phyloP scores from a whole-genome alignment of 352 stramenopile genomes.

The Thraustochytrium sp. region DNA sequence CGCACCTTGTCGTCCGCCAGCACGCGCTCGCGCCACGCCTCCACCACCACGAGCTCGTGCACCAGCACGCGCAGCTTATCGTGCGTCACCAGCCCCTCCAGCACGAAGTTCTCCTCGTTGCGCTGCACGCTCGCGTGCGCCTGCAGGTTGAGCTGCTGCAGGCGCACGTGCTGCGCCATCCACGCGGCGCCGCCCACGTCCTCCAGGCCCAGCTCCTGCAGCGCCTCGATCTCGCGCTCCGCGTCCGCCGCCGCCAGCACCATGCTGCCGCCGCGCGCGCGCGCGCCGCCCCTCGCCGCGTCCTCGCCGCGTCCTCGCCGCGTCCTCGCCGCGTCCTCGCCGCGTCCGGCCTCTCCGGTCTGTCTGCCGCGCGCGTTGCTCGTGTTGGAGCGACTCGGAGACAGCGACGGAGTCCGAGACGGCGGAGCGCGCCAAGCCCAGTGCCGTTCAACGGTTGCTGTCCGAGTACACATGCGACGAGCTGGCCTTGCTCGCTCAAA shows the following conservation, averaged over 20 bases:
- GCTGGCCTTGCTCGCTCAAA: too few relatives aligned
- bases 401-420: too few relatives aligned
- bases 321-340: too few relatives aligned
- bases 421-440: too few relatives aligned
- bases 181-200: constrained; percentile 64
- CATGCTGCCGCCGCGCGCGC: too few relatives aligned
- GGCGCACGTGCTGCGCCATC: constrained; percentile 72
- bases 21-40: constrained; percentile 78
- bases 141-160: constrained; percentile 88
- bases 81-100: constrained; percentile 82
- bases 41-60: constrained; percentile 72
- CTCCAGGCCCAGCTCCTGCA: constrained; percentile 61
- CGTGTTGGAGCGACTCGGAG: too few relatives aligned
- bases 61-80: constrained; percentile 78
- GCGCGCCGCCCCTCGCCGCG: too few relatives aligned
- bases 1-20: constrained; percentile 11
- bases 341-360: too few relatives aligned
- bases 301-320: too few relatives aligned
- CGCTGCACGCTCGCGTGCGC: constrained; percentile 51
- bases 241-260: constrained; percentile 69
- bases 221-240: constrained; percentile 69
- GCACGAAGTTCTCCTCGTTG: constrained; percentile 81
- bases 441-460: too few relatives aligned
- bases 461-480: too few relatives aligned
- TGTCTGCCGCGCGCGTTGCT: too few relatives aligned